Evolutionary conservation across 2,329 filamentous ascomycete genomes (phyloP).

Genomic region (Cordyceps cateniannulata): DNA sequence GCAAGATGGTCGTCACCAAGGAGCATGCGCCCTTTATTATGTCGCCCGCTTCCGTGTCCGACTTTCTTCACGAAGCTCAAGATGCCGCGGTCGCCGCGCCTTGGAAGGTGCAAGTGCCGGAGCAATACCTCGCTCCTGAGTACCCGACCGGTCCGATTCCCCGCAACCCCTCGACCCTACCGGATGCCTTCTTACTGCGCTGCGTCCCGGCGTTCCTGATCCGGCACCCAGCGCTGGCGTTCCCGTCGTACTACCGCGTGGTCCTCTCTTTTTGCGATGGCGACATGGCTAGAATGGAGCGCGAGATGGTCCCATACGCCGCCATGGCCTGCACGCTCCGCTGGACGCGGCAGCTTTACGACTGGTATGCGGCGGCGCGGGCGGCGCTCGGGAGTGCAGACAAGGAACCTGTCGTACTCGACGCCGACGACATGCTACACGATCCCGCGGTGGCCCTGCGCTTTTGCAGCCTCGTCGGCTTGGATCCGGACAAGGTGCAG

Average conservation of each 20-base stretch:
- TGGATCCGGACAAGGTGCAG: neutral
- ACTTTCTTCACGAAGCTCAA: neutral
- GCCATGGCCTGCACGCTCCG: neutral
- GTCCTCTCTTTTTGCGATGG: neutral
- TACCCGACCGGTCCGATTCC: neutral
- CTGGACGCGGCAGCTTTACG: conserved; percentile 6
- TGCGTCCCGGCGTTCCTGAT: conserved; percentile 30
- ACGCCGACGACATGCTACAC: neutral
- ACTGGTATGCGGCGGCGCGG: neutral
- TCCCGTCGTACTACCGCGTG: conserved; percentile 24
- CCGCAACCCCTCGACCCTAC: conserved; percentile 26
- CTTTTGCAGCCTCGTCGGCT: neutral
- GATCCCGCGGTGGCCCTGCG: neutral
- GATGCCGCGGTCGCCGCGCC: neutral
- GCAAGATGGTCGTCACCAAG: neutral
- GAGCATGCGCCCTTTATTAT: neutral
- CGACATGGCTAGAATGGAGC: neutral
- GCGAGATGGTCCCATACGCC: neutral
- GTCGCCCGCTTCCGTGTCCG: neutral
- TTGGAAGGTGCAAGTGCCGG: neutral
- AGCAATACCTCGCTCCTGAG: neutral
- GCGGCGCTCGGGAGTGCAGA: neutral
- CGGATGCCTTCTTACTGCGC: conserved; percentile 27
- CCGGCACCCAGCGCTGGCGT: conserved; percentile 31
- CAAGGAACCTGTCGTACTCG: neutral